Base-by-base conservation (phyloP, 768 basidiomycete species). In the Jaapia argillacea region DNA sequence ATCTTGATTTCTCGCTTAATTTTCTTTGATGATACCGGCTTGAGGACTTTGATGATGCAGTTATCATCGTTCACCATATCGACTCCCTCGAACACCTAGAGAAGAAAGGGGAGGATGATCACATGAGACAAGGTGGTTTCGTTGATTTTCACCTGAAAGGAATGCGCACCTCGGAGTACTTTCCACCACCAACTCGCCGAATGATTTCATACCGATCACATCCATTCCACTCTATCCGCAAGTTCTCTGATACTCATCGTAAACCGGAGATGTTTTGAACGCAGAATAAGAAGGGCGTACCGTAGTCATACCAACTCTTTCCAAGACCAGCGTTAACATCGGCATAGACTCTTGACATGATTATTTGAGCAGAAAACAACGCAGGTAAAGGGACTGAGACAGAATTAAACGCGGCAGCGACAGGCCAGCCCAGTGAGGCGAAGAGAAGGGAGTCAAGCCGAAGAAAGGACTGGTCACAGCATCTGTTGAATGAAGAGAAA, bases 21-120 rank as follows among this genome's bases (percentile, higher is more conserved):
- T 69, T 98, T 98, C 79, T 97, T 98, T 79, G 97, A 96, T 75
- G 97, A 97, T 26, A 98, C 93, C 0, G 94, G 94, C 64, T 98
- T 98, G 53, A 98, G 74, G 24, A 98, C 94, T 63, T 98, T 98
- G 69, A 98, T 92, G 64, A 94, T 93, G 62, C 91, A 93, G 66
- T 93, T 93, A 64, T 88, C 85, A 54, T 90, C 86, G 48, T 82
- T 85, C 41, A 85, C 78, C 47, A 91, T 80, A 60, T 93, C 88
- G 56, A 94, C 78, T 5, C 92, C 92, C 63, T 93, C 90, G 53
- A 94, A 94, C 46, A 90, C 87, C 87, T 89, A 54, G 14, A 21
- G 13, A 26, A 18, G 36, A 22, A n/a, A n/a, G n/a, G n/a, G n/a
- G 31, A 33, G 10, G 31, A 33, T 33, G 28, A 41, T 13, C n/a